Base-by-base conservation (phyloP, 1,139 yeast species). In the Ashbya aceris region DNA sequence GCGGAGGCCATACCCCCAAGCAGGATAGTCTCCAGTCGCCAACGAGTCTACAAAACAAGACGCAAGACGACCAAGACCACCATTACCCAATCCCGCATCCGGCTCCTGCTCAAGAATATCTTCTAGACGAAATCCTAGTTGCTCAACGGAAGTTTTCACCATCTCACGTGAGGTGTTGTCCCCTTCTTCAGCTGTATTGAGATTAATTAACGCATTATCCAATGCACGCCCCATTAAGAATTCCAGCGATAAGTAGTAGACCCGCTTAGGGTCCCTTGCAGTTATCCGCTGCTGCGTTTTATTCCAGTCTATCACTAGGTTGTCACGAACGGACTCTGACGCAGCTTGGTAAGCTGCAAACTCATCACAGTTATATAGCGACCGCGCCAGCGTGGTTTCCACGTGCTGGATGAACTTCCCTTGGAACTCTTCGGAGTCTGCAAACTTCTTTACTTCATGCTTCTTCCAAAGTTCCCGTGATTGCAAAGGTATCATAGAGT, bases 1-100 rank as follows among this genome's bases (percentile, higher is more conserved):
- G 60, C 94, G 80, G 53, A 87, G 70, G 46, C 96, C 96, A 62
- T 89, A 89, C 49, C 96, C 97, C 96, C 96, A 87, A 41, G 95
- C 95, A 28, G 94, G 87, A 62, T 84, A 85, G 62, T 85, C 80
- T 53, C 83, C 81, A 7, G 95, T 79, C 30, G 94, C 78, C 59
- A 89, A 69, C 1, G 96, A 85, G 66, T 89, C 96, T 42, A 89
- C 77, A 59, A 85, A 87, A 66, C 96, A 87, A 32, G 96, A 96
- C 31, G 96, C 96, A 58, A 89, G 71, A 62, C 96, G 77, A 47
- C 96, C 97, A 47, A 89, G 70, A 48, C 97, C 97, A 61, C 96
- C 96, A 57, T 89, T 89, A 58, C 96, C 96, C 45, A 87, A 73
- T 17, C 89, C 96, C 11, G 96, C 95, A 64, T 89, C 96, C 0